Percentiles rank a stretch among this genome's conserved stretches.
These are phyloP conservation scores for Blastobotrys serpentis DNA, from an alignment of 1,139 yeast genomes.

Conservation along the genomic window DNA sequence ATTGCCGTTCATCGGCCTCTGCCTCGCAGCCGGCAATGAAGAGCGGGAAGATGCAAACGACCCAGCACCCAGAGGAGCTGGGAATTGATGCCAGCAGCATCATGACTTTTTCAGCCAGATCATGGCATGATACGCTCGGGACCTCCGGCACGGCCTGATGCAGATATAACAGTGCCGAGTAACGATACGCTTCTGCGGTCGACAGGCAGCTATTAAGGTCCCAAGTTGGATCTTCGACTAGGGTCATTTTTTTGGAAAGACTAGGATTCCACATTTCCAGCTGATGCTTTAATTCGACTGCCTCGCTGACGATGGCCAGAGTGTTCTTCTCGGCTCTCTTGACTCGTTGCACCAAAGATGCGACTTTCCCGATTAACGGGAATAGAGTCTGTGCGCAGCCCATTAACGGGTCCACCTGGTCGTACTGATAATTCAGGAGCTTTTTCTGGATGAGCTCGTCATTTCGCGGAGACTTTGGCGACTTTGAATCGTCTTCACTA, in stretches of 20 bases:
- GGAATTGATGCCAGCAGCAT: conserved; percentile 64
- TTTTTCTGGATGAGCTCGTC: too few relatives aligned
- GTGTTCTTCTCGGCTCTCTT: conserved; percentile 46
- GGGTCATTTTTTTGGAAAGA: conserved; percentile 35
- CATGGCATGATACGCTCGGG: conserved; percentile 55
- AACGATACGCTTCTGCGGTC: conserved; percentile 67
- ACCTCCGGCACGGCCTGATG: conserved; percentile 72
- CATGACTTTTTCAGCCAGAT: conserved; percentile 58
- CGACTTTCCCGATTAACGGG: conserved; percentile 62
- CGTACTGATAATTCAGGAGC: not conserved
- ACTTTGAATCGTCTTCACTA: not conserved
- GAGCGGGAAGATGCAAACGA: conserved; percentile 63
- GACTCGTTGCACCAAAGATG: conserved; percentile 53
- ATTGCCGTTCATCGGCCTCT: conserved; percentile 56
- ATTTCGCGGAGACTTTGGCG: too few relatives aligned
- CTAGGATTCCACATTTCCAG: conserved; percentile 53
- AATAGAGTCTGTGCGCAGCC: conserved; percentile 67
- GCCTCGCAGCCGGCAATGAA: conserved; percentile 67
- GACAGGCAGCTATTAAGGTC: conserved; percentile 61
- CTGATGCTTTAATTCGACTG: conserved; percentile 54
- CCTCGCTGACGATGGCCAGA: conserved; percentile 50
- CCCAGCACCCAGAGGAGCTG: conserved; percentile 53
- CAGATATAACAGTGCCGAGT: conserved; percentile 55
- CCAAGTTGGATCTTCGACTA: conserved; percentile 47
- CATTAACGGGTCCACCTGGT: conserved; percentile 54